Evolutionary conservation across 1,139 yeast genomes (phyloP).

Genomic region (Kodamaea plutei): DNA sequence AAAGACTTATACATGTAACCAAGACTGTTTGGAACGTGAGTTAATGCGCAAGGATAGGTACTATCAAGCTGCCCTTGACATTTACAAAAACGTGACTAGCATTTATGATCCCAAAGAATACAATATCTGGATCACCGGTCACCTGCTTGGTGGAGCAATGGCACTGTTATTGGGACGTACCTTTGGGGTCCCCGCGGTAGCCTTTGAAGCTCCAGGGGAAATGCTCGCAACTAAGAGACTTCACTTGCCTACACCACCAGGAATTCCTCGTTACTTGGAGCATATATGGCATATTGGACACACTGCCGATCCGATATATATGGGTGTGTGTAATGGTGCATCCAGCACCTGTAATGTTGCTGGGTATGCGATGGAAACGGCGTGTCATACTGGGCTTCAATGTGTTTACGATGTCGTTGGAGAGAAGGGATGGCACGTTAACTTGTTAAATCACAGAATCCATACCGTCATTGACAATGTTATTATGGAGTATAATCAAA

Average conservation of each 20-base stretch:
- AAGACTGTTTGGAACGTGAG: conserved; percentile 78
- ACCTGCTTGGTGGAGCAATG: conserved; percentile 89
- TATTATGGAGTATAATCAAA: conserved; percentile 63
- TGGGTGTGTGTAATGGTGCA: conserved; percentile 97
- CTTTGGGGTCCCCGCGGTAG: conserved; percentile 82
- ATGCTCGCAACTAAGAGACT: conserved; percentile 74
- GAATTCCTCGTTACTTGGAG: conserved; percentile 72
- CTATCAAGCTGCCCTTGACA: conserved; percentile 74
- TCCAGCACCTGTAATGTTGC: conserved; percentile 85
- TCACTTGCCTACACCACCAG: conserved; percentile 93
- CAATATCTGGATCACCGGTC: conserved; percentile 90
- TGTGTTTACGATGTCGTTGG: conserved; percentile 88
- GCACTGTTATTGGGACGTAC: conserved; percentile 83
- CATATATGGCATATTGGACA: conserved; percentile 95
- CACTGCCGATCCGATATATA: conserved; percentile 93
- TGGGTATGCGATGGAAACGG: conserved; percentile 97
- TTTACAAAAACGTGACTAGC: conserved; percentile 66
- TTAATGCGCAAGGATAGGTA: conserved; percentile 72
- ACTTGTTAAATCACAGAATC: conserved; percentile 81
- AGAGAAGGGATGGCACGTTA: conserved; percentile 90
- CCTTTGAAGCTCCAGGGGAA: conserved; percentile 95
- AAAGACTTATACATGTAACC: conserved; percentile 83
- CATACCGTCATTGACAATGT: conserved; percentile 88
- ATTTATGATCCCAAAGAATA: conserved; percentile 61
- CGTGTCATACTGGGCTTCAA: conserved; percentile 86